A percentile compares a stretch with the other conserved stretches of the same genome.
phyloP scores from a whole-genome alignment of 2,329 filamentous ascomycete species.

The Claviceps capensis region DNA sequence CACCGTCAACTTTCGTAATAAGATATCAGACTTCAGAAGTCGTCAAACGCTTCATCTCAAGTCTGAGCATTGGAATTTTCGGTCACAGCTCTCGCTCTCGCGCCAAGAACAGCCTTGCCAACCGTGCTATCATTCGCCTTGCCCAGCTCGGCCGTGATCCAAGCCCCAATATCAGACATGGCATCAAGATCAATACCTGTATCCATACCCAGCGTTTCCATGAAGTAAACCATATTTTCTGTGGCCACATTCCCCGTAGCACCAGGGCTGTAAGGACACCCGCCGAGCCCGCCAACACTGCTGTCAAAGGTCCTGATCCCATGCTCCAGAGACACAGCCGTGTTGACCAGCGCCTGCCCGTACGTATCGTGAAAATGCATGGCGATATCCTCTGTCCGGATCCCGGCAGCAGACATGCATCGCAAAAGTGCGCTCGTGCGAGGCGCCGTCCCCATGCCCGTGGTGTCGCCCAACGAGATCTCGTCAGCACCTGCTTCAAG shows the following conservation, averaged over 20 bases:
- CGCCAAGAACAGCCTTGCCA: constrained; percentile 49
- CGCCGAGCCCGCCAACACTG: constrained; percentile 67
- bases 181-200: constrained; percentile 60
- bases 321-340: constrained; percentile 60
- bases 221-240: constrained; percentile 69
- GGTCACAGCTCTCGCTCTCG: constrained; percentile 20
- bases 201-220: constrained; percentile 59
- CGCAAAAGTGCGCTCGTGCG: constrained; percentile 50
- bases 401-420: constrained; percentile 50
- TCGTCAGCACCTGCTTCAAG: constrained; percentile 83
- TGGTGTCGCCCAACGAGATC: constrained; percentile 81
- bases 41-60: not conserved
- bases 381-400: constrained; percentile 57
- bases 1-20: too few species aligned
- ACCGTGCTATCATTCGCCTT: constrained; percentile 51
- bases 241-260: constrained; percentile 79
- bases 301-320: constrained; percentile 69
- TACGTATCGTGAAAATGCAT: constrained; percentile 88
- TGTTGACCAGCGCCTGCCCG: constrained; percentile 73
- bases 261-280: constrained; percentile 74
- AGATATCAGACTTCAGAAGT: too few species aligned
- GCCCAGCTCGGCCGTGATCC: constrained; percentile 54
- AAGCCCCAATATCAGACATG: constrained; percentile 54
- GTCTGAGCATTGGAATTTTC: constrained; percentile 12
- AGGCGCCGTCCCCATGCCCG: constrained; percentile 76